A percentile compares a stretch with the other conserved stretches of the same genome.
These are phyloP conservation scores for Debaryomyces nepalensis DNA, from an alignment of 1,139 yeast genomes.

Conservation along the genomic window DNA sequence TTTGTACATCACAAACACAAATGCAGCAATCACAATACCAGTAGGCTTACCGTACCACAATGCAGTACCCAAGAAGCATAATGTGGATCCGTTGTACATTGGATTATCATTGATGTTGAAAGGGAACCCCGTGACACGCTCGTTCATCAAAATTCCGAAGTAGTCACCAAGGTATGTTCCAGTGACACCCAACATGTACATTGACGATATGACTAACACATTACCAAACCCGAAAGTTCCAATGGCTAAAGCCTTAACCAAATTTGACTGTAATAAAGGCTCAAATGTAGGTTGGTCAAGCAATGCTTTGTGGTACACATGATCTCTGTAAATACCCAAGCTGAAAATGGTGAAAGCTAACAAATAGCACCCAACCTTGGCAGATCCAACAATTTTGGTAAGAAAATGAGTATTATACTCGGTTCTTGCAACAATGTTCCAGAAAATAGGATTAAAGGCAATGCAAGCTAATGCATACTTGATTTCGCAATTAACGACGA, in stretches of 20 bases:
- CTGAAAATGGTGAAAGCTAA: conserved; percentile 83
- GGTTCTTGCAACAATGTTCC: conserved; percentile 89
- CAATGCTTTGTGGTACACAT: conserved; percentile 67
- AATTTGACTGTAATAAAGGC: conserved; percentile 43
- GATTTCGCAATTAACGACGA: conserved; percentile 29
- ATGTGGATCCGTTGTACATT: conserved; percentile 92
- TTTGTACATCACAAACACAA: conserved; percentile 81
- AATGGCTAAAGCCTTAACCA: conserved; percentile 41
- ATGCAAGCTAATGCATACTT: conserved; percentile 58
- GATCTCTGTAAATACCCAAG: conserved; percentile 82
- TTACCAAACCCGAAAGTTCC: conserved; percentile 67
- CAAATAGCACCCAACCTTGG: conserved; percentile 78
- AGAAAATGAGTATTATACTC: conserved; percentile 79
- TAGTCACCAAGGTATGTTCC: conserved; percentile 98
- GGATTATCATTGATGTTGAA: conserved; percentile 91
- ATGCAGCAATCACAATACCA: conserved; percentile 70
- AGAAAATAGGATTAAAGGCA: conserved; percentile 90
- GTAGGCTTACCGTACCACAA: conserved; percentile 89
- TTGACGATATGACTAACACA: conserved; percentile 76
- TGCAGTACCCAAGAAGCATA: conserved; percentile 90
- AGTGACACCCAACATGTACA: conserved; percentile 94
- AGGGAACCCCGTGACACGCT: conserved; percentile 92
- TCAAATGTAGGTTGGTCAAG: conserved; percentile 57
- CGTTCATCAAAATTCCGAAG: conserved; percentile 91
- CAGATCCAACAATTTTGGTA: conserved; percentile 72